These are phyloP conservation scores for Hypoxylon fragiforme DNA, from an alignment of 495 filamentous ascomycete genomes.

Conservation along the genomic window DNA sequence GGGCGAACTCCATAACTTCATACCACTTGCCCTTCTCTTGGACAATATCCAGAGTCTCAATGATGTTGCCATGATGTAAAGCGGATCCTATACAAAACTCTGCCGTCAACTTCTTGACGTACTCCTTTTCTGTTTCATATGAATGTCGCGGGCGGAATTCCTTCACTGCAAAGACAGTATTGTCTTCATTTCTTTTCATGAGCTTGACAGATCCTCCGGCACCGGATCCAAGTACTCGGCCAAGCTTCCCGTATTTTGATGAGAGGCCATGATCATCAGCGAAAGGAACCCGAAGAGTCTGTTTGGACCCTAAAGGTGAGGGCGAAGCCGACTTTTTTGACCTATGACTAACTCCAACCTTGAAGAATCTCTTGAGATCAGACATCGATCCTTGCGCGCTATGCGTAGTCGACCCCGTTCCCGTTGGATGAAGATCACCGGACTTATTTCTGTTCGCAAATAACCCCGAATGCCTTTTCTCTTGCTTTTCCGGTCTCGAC, in stretches of 20 bases:
- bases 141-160: constrained; percentile 92
- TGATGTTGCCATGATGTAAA: constrained; percentile 96
- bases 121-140: constrained; percentile 92
- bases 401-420: constrained; percentile 55
- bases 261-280: constrained; percentile 89
- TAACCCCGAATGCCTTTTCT: constrained; percentile 56
- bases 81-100: constrained; percentile 99
- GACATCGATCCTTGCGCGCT: constrained; percentile 84
- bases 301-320: constrained; percentile 61
- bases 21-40: constrained; percentile 96
- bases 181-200: constrained; percentile 88
- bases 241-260: constrained; percentile 93
- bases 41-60: constrained; percentile 96
- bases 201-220: constrained; percentile 94
- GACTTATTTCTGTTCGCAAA: constrained; percentile 37
- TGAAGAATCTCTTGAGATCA: constrained; percentile 93
- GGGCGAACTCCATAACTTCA: constrained; percentile 99
- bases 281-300: constrained; percentile 75
- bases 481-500: constrained; percentile 33
- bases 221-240: constrained; percentile 89
- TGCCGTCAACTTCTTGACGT: constrained; percentile 98
- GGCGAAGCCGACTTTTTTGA: constrained; percentile 64
- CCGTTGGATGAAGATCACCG: constrained; percentile 36
- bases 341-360: constrained; percentile 64
- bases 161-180: constrained; percentile 94